Evolutionary conservation across 2,329 filamentous ascomycete species (phyloP).

Genomic region (Talaromyces sp.): DNA sequence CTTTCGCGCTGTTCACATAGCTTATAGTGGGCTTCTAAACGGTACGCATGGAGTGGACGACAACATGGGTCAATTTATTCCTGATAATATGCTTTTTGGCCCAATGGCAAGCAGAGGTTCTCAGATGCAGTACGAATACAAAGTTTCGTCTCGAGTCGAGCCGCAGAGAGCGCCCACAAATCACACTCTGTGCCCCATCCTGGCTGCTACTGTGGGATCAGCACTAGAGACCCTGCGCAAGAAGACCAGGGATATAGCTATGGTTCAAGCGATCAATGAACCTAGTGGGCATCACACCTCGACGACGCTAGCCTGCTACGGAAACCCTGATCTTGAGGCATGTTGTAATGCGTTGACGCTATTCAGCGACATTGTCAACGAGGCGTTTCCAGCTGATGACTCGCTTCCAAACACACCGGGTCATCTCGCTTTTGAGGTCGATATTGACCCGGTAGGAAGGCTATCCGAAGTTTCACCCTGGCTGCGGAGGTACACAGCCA

Average conservation of each 20-base stretch:
- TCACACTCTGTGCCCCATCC: not conserved
- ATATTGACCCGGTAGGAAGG: constrained; percentile 1
- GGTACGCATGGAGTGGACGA: not conserved
- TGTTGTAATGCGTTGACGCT: constrained; percentile 15
- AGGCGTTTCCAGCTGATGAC: constrained; percentile 9
- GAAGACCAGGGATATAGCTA: not conserved
- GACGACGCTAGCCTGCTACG: not conserved
- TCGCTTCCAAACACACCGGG: constrained; percentile 8
- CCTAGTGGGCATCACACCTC: not conserved
- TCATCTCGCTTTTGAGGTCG: not conserved
- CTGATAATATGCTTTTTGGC: not conserved
- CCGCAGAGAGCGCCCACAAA: not conserved
- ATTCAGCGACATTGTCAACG: constrained; percentile 17
- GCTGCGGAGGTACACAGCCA: constrained; percentile 31
- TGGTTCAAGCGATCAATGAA: not conserved
- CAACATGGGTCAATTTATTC: not conserved
- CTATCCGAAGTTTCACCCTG: constrained; percentile 26
- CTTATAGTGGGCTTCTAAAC: constrained; percentile 27
- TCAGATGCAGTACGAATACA: not conserved
- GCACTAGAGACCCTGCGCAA: not conserved
- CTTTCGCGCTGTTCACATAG: constrained; percentile 30
- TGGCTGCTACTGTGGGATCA: not conserved
- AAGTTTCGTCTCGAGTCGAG: not conserved
- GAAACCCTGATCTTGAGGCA: constrained; percentile 7
- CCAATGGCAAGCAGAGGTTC: not conserved